Evolutionary conservation across 2,329 filamentous ascomycete species (phyloP).

Genomic region (Amauroascus verrucosus): DNA sequence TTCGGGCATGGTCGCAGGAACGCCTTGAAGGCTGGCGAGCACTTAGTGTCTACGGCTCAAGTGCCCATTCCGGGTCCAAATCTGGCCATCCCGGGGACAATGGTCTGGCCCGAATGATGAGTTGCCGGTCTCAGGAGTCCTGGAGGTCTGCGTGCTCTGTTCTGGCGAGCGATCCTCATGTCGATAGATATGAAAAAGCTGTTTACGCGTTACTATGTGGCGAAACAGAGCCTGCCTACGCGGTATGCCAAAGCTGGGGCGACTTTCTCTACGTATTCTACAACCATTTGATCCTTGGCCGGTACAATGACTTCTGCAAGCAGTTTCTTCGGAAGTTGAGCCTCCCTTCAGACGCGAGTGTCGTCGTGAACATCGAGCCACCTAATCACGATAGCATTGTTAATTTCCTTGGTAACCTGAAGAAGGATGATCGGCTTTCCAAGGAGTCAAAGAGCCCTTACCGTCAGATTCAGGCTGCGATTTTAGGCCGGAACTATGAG

Average conservation of each 20-base stretch:
- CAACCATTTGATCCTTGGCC: constrained; percentile 69
- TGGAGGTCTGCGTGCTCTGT: constrained; percentile 33
- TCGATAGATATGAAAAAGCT: constrained; percentile 71
- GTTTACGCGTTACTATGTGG: constrained; percentile 87
- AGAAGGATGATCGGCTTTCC: constrained; percentile 28
- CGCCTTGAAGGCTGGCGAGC: constrained; percentile 84
- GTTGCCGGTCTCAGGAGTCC: constrained; percentile 29
- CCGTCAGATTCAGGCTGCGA: constrained; percentile 35
- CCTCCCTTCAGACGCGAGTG: constrained; percentile 47
- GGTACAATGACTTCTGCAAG: constrained; percentile 60
- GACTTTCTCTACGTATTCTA: constrained; percentile 80
- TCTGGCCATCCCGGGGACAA: constrained; percentile 27
- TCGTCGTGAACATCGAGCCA: constrained; percentile 49
- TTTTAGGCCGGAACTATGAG: constrained; percentile 35
- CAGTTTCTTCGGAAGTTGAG: constrained; percentile 36
- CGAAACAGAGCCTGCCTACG: constrained; percentile 65
- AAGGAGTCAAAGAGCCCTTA: constrained; percentile 36
- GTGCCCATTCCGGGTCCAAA: constrained; percentile 23
- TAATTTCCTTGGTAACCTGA: constrained; percentile 31
- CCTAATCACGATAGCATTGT: constrained; percentile 31
- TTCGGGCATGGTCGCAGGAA: constrained; percentile 77
- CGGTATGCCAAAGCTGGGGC: constrained; percentile 69
- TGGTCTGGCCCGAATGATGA: constrained; percentile 35
- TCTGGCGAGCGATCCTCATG: constrained; percentile 51
- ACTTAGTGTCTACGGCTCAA: constrained; percentile 60